phyloP scores from a whole-genome alignment of 2,329 filamentous ascomycete species.

The Akanthomyces lecanii region DNA sequence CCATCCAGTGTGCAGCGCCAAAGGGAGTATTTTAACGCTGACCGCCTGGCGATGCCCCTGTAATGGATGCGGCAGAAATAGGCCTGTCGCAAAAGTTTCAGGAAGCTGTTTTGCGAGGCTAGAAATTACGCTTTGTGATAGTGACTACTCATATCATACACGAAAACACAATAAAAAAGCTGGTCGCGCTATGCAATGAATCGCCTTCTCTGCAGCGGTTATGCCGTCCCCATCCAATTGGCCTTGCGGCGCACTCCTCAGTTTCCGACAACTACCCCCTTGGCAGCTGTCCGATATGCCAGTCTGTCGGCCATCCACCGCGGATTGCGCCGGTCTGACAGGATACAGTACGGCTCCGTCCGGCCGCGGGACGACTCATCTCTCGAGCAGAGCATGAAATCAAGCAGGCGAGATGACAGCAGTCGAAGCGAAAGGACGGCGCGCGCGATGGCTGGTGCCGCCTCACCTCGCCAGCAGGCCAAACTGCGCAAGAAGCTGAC shows the following conservation, averaged over 20 bases:
- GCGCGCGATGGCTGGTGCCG: conserved; percentile 28
- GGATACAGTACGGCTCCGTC: conserved; percentile 27
- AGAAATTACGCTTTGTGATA: background rate
- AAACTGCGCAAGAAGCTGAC: conserved; percentile 52
- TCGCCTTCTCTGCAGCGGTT: conserved; percentile 17
- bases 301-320: conserved; percentile 64
- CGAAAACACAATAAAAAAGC: background rate
- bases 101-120: background rate
- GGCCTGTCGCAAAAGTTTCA: background rate
- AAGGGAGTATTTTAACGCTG: background rate
- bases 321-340: conserved; percentile 53
- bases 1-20: background rate
- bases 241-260: background rate
- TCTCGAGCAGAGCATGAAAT: background rate
- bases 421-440: conserved; percentile 20
- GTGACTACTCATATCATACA: background rate
- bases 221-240: conserved; percentile 3
- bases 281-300: conserved; percentile 25
- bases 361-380: conserved; percentile 8
- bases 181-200: conserved; percentile 20
- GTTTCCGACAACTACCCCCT: background rate
- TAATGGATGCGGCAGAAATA: conserved; percentile 3
- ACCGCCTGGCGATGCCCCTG: conserved; percentile 1
- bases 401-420: background rate
- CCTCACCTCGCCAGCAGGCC: conserved; percentile 30